Evolutionary conservation across 495 filamentous ascomycete genomes (phyloP), one percentile per base, ranked within the genome.

Genomic region (Hypoxylon subgilvum): DNA sequence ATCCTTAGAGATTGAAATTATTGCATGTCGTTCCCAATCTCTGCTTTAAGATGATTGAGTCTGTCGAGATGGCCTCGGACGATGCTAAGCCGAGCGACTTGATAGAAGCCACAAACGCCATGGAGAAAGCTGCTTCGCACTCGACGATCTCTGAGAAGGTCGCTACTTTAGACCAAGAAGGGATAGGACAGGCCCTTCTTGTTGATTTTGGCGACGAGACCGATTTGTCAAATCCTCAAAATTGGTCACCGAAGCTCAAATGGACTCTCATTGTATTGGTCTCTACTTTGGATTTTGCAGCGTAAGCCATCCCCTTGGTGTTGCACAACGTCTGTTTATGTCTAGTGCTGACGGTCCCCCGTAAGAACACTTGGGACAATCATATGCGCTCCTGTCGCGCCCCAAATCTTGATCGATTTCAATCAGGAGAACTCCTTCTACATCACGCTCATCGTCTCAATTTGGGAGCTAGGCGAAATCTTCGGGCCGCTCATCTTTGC

Each of bases 401-500:
- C 67, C 14, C 48, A 66, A 12, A 61, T 76, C 4, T 30, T 73
- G 51, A 22, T 34, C 0, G 74, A 77, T 12, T 78, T 79, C 30
- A 31, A 52, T 4, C 40, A 54, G 16, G 55, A 23, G 1, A 57
- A 68, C 39, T 39, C 42, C n/a, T 13, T 56, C 5, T 54, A 71
- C 31, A 36, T 51, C 3, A 61, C 59, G 10, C 51, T 74, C 4
- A 35, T 67, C 3, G 71, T 77, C 1, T 74, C 72, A 6, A 63
- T 75, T 7, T 75, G 76, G 52, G 52, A 79, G 1, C 61, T 83
- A 0, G 83, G 83, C 14, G 82, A 81, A 51, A 76, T 74, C 21
- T 75, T 84, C 31, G 84, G 84, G 0, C 74, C 74, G 6, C 65
- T 76, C 10, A 74, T 87, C 27, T 70, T 88, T 2, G 84, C 85